Evolutionary conservation across 2,329 filamentous ascomycete genomes (phyloP), one percentile per base, ranked within the genome.

Genomic region (Sporothrix dimorphospora): DNA sequence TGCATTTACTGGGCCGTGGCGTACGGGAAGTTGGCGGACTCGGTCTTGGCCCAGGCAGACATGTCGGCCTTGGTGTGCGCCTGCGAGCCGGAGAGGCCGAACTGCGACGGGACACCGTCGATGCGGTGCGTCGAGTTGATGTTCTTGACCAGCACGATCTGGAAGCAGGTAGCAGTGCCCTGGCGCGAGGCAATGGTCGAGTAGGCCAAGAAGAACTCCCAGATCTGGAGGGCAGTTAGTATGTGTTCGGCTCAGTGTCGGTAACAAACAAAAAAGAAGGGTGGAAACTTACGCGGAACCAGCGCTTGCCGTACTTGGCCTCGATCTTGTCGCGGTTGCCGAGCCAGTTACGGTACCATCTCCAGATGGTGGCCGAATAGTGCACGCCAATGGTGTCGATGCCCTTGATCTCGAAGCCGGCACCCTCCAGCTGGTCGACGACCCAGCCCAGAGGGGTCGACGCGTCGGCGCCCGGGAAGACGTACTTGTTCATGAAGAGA

Each of bases 401-500:
- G 77, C 86, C 86, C 90, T 98, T 98, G 81, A 98, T 85, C 83
- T 98, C 96, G 78, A 94, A 97, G 49, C 94, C 94, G 75, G 92
- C 91, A 72, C 88, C 90, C 85, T 99, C 96, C 24, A 98, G 88
- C 80, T 90, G 90, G 82, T 94, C 90, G 77, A 97, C 86, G 78
- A 96, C 93, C 83, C 91, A 96, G 77, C 93, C 94, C 66, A 99
- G 90, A 69, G 96, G 96, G 72, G 94, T 97, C 57, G 93, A 97
- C 69, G 96, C 96, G 80, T 98, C 96, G 69, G 96, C 96, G 80
- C 96, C 96, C 45, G 94, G 96, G 89, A 98, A 98, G 81, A 98
- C 88, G 83, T 98, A 97, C 86, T 97, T 98, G 91, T 98, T 98
- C 94, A 98, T 97, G 88, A 98, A 98, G 63, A 98, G 88, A 81